phyloP scores from a whole-genome alignment of 208 protist species.

The Leishmania gerbilli region DNA sequence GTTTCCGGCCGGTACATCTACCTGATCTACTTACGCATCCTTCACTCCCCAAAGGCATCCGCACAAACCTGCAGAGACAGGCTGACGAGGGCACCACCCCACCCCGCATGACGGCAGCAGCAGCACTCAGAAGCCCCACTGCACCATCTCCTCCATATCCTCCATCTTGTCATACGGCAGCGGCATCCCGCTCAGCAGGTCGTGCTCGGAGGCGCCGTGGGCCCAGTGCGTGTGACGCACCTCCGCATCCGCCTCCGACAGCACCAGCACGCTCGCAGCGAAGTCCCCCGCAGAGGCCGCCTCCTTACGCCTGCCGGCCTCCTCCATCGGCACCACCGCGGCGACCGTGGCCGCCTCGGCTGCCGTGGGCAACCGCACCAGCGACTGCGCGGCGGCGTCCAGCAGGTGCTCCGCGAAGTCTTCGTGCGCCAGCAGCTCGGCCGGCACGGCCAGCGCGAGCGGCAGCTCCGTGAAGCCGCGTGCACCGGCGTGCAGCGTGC shows the following conservation, averaged over 20 bases:
- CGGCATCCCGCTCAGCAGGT: slow-evolving; percentile 20
- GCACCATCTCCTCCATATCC: slow-evolving; percentile 4
- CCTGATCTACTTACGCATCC: too few species aligned
- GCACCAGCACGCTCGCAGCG: slow-evolving; percentile 14
- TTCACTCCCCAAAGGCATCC: too few species aligned
- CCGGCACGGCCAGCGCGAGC: slow-evolving; percentile 14
- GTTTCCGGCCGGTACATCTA: too few species aligned
- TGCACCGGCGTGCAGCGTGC: slow-evolving; percentile 18
- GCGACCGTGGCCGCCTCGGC: slow-evolving; percentile 11
- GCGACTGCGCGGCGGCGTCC: neutral
- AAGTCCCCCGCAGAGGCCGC: neutral
- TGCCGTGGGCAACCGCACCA: slow-evolving; percentile 8
- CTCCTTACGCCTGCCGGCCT: neutral
- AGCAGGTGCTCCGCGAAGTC: slow-evolving; percentile 18
- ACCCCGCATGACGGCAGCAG: neutral
- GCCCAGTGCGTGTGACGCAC: slow-evolving; percentile 21
- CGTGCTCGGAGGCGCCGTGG: slow-evolving; percentile 25
- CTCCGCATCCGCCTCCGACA: slow-evolving; percentile 17
- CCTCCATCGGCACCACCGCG: neutral
- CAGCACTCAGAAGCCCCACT: slow-evolving; percentile 5
- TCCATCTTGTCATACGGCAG: slow-evolving; percentile 18
- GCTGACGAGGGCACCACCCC: too few species aligned
- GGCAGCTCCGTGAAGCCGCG: slow-evolving; percentile 18
- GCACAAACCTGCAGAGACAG: too few species aligned
- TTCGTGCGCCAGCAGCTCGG: slow-evolving; percentile 23